Evolutionary conservation across 2,329 filamentous ascomycete genomes (phyloP), one percentile per base, ranked within the genome.

Genomic region (Phialophora expanda): DNA sequence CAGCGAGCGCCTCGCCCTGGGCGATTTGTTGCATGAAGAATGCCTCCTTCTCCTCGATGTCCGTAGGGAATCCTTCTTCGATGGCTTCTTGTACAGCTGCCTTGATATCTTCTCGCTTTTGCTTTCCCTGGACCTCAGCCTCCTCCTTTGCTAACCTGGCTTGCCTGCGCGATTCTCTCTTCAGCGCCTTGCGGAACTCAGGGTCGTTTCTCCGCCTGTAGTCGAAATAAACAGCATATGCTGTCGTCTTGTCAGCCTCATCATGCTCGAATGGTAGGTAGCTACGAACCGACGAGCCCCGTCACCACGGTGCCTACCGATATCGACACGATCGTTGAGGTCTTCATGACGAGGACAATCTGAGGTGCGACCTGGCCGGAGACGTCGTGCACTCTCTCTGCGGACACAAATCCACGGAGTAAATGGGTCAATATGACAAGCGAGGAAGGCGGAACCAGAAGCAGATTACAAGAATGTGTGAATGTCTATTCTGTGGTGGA

Each of bases 21-120:
- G 93, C 91, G 70, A 99, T 93, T 81, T 97, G 92, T 78, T 92
- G 89, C 87, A 98, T 96, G 82, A 99, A 99, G 84, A 92, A 99
- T 68, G 88, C 87, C 84, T 99, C 95, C 78, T 92, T 93, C 83
- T 97, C 93, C 78, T 98, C 94, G 41, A 94, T 88, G 74, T 93
- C 92, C 51, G 86, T 84, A 56, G 95, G 95, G 85, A 96, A 97
- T 64, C 94, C 95, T 79, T 96, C 93, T 65, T 91, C 90, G 82
- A 93, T 91, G 73, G 93, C 92, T 74, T 90, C 86, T 73, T 92
- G 88, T 56, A 98, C 90, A 60, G 87, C 88, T 64, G 80, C 79
- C 80, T 89, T 90, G 81, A 99, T 91, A 73, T 85, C 82, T 78
- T 91, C 85, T 76, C 77, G 88, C 68, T 82, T 78, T 67, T 75